These are phyloP conservation scores for Russula abietina DNA, from an alignment of 768 basidiomycete species.

Conservation along the genomic window DNA sequence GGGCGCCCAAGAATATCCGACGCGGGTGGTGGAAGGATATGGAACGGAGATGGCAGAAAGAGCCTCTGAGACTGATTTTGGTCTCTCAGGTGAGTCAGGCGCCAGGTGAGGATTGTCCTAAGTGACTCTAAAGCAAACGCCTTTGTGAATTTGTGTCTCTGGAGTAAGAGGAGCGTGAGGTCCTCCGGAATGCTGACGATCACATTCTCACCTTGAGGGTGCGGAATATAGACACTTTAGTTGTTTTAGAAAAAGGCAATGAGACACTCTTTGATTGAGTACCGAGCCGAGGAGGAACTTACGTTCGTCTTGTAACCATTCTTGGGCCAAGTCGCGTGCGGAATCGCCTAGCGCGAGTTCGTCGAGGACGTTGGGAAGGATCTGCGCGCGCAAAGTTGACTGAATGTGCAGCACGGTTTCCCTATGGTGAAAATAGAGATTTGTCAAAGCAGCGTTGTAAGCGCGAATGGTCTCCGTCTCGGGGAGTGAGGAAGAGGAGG, in stretches of 20 bases:
- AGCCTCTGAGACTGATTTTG: slow-evolving; percentile 12
- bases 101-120: slow-evolving; percentile 52
- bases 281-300: slow-evolving; percentile 29
- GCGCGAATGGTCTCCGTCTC: slow-evolving; percentile 13
- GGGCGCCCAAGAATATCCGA: slow-evolving; percentile 63
- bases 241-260: not conserved
- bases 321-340: slow-evolving; percentile 45
- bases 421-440: slow-evolving; percentile 46
- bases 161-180: slow-evolving; percentile 19
- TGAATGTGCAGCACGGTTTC: slow-evolving; percentile 45
- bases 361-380: slow-evolving; percentile 54
- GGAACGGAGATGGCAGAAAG: slow-evolving; percentile 24
- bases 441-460: slow-evolving; percentile 42
- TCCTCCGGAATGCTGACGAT: slow-evolving; percentile 2
- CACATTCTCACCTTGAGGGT: slow-evolving; percentile 44
- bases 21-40: slow-evolving; percentile 44
- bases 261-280: not conserved
- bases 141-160: slow-evolving; percentile 64
- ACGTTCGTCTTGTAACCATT: slow-evolving; percentile 67
- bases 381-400: slow-evolving; percentile 45
- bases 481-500: not conserved
- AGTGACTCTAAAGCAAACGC: slow-evolving; percentile 58
- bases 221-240: slow-evolving; percentile 32
- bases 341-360: slow-evolving; percentile 49
- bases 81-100: slow-evolving; percentile 31